Percentiles rank a stretch among this genome's conserved stretches.
These are phyloP conservation scores for Aspergillus japonicus DNA, from an alignment of 2,329 filamentous ascomycete genomes.

Conservation along the genomic window DNA sequence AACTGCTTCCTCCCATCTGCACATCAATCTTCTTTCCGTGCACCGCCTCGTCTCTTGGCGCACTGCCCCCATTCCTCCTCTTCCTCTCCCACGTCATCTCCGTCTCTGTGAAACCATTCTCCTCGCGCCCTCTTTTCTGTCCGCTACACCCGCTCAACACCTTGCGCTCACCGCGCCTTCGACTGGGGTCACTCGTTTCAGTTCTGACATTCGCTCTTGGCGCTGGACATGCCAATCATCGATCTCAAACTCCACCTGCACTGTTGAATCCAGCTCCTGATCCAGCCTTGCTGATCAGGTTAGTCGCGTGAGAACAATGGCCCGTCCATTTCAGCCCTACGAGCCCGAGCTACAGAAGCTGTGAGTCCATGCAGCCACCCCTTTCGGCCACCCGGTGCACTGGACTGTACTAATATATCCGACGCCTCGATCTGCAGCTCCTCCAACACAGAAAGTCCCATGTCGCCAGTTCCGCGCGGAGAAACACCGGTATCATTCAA, in stretches of 20 bases:
- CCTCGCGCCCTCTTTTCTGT: slow-evolving; percentile 1
- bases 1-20: neutral
- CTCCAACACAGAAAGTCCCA: slow-evolving; percentile 27
- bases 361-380: slow-evolving; percentile 20
- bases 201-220: neutral
- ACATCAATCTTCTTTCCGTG: neutral
- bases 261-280: neutral
- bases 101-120: slow-evolving; percentile 2
- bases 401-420: neutral
- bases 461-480: slow-evolving; percentile 28
- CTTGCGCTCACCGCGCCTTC: slow-evolving; percentile 3
- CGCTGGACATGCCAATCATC: slow-evolving; percentile 11
- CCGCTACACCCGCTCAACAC: neutral
- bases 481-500: slow-evolving; percentile 63
- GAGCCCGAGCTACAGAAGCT: slow-evolving; percentile 24
- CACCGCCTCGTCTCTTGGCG: slow-evolving; percentile 4
- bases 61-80: neutral
- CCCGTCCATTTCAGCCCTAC: slow-evolving; percentile 27
- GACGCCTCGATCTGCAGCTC: slow-evolving; percentile 6
- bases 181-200: neutral
- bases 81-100: slow-evolving; percentile 16
- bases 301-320: slow-evolving; percentile 23
- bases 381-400: neutral
- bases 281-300: slow-evolving; percentile 5
- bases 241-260: slow-evolving; percentile 2